Evolutionary conservation across 2,329 filamentous ascomycete genomes (phyloP).

Genomic region (Fusarium musae): DNA sequence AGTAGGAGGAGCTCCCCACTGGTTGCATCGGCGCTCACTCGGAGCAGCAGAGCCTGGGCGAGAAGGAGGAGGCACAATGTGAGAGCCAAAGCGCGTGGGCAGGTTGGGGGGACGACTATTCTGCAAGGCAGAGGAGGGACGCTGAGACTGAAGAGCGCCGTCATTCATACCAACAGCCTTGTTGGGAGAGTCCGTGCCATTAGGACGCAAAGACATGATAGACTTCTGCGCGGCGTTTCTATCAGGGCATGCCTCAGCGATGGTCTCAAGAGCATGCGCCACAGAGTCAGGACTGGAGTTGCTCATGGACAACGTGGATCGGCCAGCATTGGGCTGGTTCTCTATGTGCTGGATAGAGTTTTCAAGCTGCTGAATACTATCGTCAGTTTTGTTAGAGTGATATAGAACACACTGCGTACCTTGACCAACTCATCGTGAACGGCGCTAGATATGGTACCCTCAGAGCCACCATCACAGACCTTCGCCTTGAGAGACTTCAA

Average conservation of each 20-base stretch:
- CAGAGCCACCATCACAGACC: constrained; percentile 23
- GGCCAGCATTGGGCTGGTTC: constrained; percentile 51
- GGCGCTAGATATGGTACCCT: constrained; percentile 32
- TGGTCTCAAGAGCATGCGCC: constrained; percentile 48
- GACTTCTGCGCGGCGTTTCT: constrained; percentile 43
- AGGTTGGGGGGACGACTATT: constrained; percentile 26
- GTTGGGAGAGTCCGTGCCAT: constrained; percentile 13
- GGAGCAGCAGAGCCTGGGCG: constrained; percentile 44
- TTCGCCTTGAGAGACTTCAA: constrained; percentile 47
- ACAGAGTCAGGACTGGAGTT: constrained; percentile 47
- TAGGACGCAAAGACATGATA: constrained; percentile 44
- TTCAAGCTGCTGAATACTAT: constrained; percentile 46
- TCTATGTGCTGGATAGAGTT: constrained; percentile 49
- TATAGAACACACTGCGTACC: constrained; percentile 29
- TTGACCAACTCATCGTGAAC: constrained; percentile 46
- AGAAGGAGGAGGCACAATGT: constrained; percentile 45
- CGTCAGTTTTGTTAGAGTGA: neutral
- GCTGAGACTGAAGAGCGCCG: constrained; percentile 25
- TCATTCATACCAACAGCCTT: constrained; percentile 34
- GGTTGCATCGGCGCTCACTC: constrained; percentile 40
- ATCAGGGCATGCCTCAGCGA: constrained; percentile 45
- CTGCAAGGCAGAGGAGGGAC: constrained; percentile 45
- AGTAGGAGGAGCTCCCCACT: constrained; percentile 42
- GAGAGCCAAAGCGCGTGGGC: constrained; percentile 48
- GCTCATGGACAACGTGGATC: constrained; percentile 51